Evolutionary conservation across 352 stramenopile species (phyloP).

Genomic region (Pythium oligandrum): DNA sequence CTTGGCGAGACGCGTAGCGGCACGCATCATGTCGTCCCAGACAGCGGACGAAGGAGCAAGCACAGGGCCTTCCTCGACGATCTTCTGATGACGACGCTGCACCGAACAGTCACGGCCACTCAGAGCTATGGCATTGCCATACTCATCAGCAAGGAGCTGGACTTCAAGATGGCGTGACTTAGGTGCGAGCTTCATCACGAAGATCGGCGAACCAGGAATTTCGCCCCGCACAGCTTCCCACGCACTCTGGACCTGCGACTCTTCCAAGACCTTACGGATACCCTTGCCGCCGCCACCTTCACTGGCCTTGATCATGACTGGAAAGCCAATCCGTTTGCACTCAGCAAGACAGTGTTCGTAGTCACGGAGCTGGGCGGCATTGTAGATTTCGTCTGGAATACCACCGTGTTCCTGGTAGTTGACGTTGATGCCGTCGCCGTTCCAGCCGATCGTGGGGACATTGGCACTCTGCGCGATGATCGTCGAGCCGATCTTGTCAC

Average conservation of each 20-base stretch:
- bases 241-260: conserved; percentile 89
- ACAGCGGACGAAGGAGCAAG: conserved; percentile 91
- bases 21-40: conserved; percentile 98
- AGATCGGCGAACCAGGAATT: conserved; percentile 98
- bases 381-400: conserved; percentile 95
- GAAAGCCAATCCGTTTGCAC: conserved; percentile 96
- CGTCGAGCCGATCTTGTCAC: conserved; percentile 99
- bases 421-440: conserved; percentile 93
- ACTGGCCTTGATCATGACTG: conserved; percentile 99
- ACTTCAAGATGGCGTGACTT: conserved; percentile 99
- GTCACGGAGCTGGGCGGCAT: conserved; percentile 91
- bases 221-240: conserved; percentile 98
- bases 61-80: conserved; percentile 98
- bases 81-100: conserved; percentile 99
- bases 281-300: conserved; percentile 99
- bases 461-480: conserved; percentile 99
- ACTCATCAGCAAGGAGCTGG: conserved; percentile 98
- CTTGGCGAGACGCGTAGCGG: conserved; percentile 96
- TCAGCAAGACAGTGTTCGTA: conserved; percentile 91
- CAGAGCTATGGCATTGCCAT: conserved; percentile 97
- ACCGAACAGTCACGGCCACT: conserved; percentile 99
- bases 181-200: conserved; percentile 98
- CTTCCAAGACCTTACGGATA: conserved; percentile 94
- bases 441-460: conserved; percentile 99
- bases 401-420: conserved; percentile 81